phyloP scores from a whole-genome alignment of 352 stramenopile species.

The Pythium aristosporum region DNA sequence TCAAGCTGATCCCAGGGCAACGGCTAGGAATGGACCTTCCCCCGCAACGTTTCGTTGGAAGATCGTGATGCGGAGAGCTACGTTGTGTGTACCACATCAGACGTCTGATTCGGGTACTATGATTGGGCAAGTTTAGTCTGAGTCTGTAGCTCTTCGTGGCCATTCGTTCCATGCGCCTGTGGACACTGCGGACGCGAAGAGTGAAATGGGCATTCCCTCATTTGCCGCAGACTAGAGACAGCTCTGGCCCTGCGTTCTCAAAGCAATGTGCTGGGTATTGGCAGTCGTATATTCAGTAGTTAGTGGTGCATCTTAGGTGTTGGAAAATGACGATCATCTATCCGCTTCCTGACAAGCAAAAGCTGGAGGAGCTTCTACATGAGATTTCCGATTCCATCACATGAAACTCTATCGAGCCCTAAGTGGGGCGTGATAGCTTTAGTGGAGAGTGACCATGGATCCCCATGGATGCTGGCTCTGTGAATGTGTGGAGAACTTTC shows the following conservation, averaged over 20 bases:
- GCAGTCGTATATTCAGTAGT: background rate
- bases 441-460: background rate
- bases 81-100: slow-evolving; percentile 4
- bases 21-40: too few relatives aligned
- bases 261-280: background rate
- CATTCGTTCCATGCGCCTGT: too few relatives aligned
- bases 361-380: slow-evolving; percentile 52
- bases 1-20: background rate
- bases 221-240: background rate
- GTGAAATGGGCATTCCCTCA: background rate
- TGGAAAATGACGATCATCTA: slow-evolving; percentile 39
- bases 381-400: slow-evolving; percentile 46
- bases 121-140: background rate
- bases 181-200: too few relatives aligned
- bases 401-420: background rate
- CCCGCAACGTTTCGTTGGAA: too few relatives aligned
- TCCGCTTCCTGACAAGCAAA: slow-evolving; percentile 36
- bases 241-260: background rate
- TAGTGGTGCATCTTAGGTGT: slow-evolving; percentile 4
- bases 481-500: too few relatives aligned
- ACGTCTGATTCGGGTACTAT: background rate
- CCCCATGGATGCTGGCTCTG: too few relatives aligned
- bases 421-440: background rate
- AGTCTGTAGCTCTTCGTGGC: background rate
- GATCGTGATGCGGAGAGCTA: background rate